Percentiles rank a stretch among this genome's conserved stretches.
phyloP scores from a whole-genome alignment of 257 asterid genomes.

The Solanum tarijense region DNA sequence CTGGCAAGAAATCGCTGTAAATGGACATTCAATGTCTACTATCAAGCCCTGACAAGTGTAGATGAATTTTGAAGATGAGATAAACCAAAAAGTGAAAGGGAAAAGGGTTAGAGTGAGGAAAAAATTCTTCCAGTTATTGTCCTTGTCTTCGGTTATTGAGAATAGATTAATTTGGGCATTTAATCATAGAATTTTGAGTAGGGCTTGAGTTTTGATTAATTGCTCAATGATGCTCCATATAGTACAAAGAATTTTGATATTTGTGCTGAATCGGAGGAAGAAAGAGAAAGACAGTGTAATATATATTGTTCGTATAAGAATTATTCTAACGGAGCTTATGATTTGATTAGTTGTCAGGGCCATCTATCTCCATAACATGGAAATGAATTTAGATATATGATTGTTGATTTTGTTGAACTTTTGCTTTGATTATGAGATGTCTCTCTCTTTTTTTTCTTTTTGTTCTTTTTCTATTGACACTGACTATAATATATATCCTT shows the following conservation, averaged over 20 bases:
- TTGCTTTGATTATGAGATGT: not conserved
- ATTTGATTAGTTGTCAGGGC: not conserved
- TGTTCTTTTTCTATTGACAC: not conserved
- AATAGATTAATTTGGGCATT: not conserved
- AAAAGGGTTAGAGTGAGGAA: not conserved
- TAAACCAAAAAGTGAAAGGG: not conserved
- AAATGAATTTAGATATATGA: not conserved
- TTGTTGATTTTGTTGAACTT: not conserved
- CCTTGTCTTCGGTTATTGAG: not conserved
- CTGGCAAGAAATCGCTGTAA: not conserved
- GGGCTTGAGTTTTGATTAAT: not conserved
- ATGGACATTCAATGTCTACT: not conserved
- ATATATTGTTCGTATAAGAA: not conserved
- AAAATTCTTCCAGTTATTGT: not conserved
- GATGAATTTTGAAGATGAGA: not conserved
- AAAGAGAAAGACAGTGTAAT: not conserved
- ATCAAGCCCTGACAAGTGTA: not conserved
- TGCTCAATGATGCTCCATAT: not conserved
- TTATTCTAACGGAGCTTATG: not conserved
- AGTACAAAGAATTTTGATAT: not conserved
- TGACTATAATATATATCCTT: not conserved
- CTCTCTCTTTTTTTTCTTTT: not conserved
- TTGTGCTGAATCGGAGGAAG: not conserved
- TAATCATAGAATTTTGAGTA: not conserved
- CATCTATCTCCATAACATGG: not conserved